Evolutionary conservation across 257 asterid genomes (phyloP).

Genomic region (Solanum okadae): DNA sequence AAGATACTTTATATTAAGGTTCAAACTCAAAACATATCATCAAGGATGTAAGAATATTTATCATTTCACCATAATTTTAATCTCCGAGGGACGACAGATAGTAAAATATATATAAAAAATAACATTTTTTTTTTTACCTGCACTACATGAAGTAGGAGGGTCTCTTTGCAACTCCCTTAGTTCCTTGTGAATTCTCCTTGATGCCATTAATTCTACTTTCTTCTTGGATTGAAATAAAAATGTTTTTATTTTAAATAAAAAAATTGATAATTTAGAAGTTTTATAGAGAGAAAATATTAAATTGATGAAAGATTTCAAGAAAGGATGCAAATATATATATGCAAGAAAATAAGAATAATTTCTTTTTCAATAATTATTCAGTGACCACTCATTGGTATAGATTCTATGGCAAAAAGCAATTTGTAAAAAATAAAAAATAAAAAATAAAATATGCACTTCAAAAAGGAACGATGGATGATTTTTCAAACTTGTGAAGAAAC

Average conservation of each 20-base stretch:
- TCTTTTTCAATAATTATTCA: background rate
- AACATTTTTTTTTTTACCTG: background rate
- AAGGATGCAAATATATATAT: background rate
- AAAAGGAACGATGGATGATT: background rate
- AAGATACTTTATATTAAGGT: background rate
- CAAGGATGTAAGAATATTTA: background rate
- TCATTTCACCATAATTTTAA: background rate
- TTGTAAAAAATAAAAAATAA: background rate
- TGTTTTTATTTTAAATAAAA: background rate
- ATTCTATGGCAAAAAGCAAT: background rate
- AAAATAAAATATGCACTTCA: background rate
- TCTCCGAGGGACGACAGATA: background rate
- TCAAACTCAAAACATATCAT: background rate
- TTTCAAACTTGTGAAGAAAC: background rate
- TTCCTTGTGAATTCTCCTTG: slow-evolving; percentile 11
- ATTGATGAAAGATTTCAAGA: background rate
- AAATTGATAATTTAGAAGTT: background rate
- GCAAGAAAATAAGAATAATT: background rate
- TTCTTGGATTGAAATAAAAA: background rate
- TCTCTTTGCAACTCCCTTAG: slow-evolving; percentile 13
- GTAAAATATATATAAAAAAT: background rate
- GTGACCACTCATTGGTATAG: background rate
- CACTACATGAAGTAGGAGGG: slow-evolving; percentile 14
- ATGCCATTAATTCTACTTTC: background rate
- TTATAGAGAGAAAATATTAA: background rate